Evolutionary conservation across 805 yeast genomes (phyloP), one percentile per base, ranked within the genome.

Genomic region (Barnettozyma botsteinii): DNA sequence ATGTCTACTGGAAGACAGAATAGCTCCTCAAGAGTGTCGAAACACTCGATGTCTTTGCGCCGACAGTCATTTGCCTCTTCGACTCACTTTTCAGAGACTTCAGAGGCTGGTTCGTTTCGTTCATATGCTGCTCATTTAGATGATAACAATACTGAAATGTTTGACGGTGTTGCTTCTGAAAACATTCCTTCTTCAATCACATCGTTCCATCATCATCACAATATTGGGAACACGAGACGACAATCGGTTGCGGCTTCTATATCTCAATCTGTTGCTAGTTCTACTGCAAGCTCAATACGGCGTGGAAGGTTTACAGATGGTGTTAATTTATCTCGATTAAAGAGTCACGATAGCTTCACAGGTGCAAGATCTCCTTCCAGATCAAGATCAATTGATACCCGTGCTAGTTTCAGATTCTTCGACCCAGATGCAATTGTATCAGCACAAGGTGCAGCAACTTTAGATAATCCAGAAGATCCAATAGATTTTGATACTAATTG

Each of bases 391-490:
- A 41, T 57, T 9, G 63, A 59, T 14, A 45, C 56, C 14, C 51
- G 52, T n/a, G 55, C 62, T 12, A 68, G 79, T 40, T 91, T 93
- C 65, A 74, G 78, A 45, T 91, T 89, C 58, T 91, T 91, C 61
- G 78, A 91, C 10, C 69, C 82, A 4, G 86, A 84, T 41, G 93
- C 87, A 49, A 81, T 91, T 33, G 89, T 83, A 52, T 69, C 73
- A 37, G 97, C 98, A 0, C 93, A 85, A 39, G 96, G 96, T 34
- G 72, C 91, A 1, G 85, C 96, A 2, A 81, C 91, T 2, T 57
- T 81, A 49, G 85, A 79, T 46, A 72, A 75, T 50, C 69, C 72
- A 9, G 57, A 49, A 25, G 49, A 47, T 2, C 72, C 74, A 0
- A 74, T 83, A 18, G 93, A 84, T 55, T 84, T 79, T 53, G 81